A percentile compares a stretch with the other conserved stretches of the same genome.
Conservation (phyloP, 495 filamentous ascomycete genomes). For the Daldinia childiae region DNA sequence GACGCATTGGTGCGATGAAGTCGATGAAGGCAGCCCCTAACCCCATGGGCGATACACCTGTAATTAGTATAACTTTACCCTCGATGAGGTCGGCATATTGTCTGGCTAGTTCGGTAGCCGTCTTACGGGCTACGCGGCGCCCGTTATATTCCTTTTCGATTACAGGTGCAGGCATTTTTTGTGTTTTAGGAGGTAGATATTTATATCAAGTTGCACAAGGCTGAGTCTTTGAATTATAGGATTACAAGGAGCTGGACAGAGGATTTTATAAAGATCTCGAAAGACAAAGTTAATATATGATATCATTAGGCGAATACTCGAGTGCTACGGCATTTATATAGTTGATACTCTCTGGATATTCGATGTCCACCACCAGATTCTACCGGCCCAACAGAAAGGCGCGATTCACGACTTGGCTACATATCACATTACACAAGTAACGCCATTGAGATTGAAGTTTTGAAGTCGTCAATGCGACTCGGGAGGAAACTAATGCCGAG, state of each 20-base stretch:
- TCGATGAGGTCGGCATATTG: constrained; percentile 23
- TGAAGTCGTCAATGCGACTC: neutral
- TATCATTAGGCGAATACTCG: neutral
- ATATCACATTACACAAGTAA: neutral
- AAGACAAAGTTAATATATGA: neutral
- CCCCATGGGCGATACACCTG: constrained; percentile 49
- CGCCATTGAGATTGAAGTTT: neutral
- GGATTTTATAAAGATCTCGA: neutral
- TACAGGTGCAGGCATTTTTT: neutral
- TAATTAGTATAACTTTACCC: constrained; percentile 48
- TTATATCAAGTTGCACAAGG: too few species aligned
- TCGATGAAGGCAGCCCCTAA: constrained; percentile 49
- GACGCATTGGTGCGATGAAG: constrained; percentile 38
- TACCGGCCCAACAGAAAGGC: neutral
- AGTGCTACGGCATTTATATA: neutral
- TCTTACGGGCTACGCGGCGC: constrained; percentile 1
- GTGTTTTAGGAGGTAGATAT: neutral
- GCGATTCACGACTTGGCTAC: neutral
- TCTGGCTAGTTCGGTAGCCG: constrained; percentile 19
- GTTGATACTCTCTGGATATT: neutral
- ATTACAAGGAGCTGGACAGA: neutral
- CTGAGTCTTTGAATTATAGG: neutral
- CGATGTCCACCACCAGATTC: neutral
- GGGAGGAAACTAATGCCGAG: neutral
- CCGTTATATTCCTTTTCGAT: neutral